A percentile compares a stretch with the other conserved stretches of the same genome.
Conservation (phyloP, 345 rosid genomes). For the Eucalyptus leucophloia region DNA sequence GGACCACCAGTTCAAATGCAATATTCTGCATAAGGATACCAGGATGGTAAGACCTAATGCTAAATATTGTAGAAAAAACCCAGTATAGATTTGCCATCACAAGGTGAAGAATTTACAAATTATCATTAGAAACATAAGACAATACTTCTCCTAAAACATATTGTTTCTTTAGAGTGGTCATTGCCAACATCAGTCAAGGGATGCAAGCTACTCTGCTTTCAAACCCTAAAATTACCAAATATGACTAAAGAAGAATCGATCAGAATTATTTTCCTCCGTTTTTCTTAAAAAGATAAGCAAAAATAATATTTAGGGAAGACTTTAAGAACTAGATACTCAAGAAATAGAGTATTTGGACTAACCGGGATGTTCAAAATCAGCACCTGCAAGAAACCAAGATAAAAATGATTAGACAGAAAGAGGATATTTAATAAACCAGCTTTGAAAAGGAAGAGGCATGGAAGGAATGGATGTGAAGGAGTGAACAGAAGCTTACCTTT, state of each 20-base stretch:
- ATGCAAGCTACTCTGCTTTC: not conserved
- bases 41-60: not conserved
- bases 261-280: not conserved
- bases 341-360: constrained; percentile 20
- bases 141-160: not conserved
- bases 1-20: constrained; percentile 52
- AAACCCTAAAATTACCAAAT: not conserved
- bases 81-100: not conserved
- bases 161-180: not conserved
- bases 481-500: not conserved
- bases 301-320: not conserved
- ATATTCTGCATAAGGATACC: constrained; percentile 36
- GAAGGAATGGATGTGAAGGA: not conserved
- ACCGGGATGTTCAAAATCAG: constrained; percentile 66
- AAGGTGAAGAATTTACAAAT: not conserved
- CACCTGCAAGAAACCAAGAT: constrained; percentile 50
- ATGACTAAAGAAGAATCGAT: not conserved
- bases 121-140: not conserved
- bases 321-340: not conserved
- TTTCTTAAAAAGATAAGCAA: not conserved
- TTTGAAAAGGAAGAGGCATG: not conserved
- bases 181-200: not conserved
- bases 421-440: not conserved
- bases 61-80: not conserved
- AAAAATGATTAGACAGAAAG: not conserved